Conservation (phyloP, 164 flowering plant species). For the Vitis riparia region DNA sequence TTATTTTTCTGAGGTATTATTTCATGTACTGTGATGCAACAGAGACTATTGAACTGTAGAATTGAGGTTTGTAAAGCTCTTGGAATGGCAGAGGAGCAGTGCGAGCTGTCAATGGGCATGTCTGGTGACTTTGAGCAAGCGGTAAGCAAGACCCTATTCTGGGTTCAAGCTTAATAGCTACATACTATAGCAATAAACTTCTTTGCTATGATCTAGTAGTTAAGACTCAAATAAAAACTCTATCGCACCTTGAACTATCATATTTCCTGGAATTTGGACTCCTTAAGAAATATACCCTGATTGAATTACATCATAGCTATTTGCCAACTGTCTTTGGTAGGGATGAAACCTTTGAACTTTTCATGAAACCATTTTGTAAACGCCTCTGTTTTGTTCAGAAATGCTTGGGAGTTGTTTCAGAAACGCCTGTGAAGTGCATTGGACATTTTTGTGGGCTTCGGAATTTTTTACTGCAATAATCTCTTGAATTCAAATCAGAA, state of each 20-base stretch:
- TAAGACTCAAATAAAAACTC: background rate
- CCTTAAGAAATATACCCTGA: background rate
- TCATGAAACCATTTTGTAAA: too few relatives aligned
- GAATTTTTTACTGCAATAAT: too few relatives aligned
- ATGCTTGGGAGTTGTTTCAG: too few relatives aligned
- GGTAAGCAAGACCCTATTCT: slow-evolving; percentile 31
- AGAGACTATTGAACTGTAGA: slow-evolving; percentile 67
- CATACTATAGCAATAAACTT: background rate
- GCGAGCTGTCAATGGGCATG: slow-evolving; percentile 94
- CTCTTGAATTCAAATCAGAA: too few relatives aligned
- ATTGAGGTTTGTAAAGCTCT: slow-evolving; percentile 69
- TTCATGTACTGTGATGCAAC: slow-evolving; percentile 12
- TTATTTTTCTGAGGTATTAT: slow-evolving; percentile 2
- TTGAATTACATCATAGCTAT: background rate
- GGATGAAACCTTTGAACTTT: background rate
- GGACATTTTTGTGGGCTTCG: too few relatives aligned
- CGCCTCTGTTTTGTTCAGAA: too few relatives aligned
- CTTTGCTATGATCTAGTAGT: too few relatives aligned
- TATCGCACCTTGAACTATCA: background rate
- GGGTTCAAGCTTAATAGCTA: background rate
- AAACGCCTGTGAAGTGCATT: too few relatives aligned
- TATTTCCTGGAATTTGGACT: background rate
- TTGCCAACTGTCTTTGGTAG: background rate
- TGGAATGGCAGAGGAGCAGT: slow-evolving; percentile 55
- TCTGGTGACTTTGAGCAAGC: slow-evolving; percentile 88